Evolutionary conservation across 2,329 filamentous ascomycete genomes (phyloP).

Genomic region (Onygenales sp.): DNA sequence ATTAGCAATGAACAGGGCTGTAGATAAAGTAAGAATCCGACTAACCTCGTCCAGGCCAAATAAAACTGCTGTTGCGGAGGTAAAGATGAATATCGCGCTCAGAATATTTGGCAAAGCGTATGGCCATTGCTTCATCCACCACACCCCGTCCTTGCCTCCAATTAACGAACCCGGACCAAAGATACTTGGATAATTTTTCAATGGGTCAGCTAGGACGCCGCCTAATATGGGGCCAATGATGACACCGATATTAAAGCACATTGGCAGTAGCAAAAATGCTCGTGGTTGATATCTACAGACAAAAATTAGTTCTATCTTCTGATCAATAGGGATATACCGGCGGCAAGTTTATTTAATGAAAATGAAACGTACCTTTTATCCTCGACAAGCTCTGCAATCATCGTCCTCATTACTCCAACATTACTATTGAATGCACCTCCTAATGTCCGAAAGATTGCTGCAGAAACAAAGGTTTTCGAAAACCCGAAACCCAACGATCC

Average conservation of each 20-base stretch:
- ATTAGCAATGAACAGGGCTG: neutral
- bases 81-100: constrained; percentile 51
- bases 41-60: constrained; percentile 58
- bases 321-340: too few relatives aligned
- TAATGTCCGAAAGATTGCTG: constrained; percentile 55
- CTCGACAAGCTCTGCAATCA: constrained; percentile 62
- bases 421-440: constrained; percentile 65
- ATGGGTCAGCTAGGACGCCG: constrained; percentile 59
- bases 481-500: constrained; percentile 62
- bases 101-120: constrained; percentile 62
- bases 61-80: constrained; percentile 46
- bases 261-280: constrained; percentile 52
- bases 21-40: neutral
- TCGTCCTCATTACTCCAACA: constrained; percentile 63
- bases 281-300: constrained; percentile 35
- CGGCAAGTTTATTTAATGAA: neutral
- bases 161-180: constrained; percentile 53
- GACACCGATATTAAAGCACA: constrained; percentile 61
- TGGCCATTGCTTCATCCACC: constrained; percentile 57
- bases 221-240: constrained; percentile 53
- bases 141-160: constrained; percentile 48
- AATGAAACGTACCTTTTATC: constrained; percentile 51
- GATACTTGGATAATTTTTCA: constrained; percentile 49
- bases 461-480: constrained; percentile 51
- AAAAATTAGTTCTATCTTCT: too few relatives aligned